Percentiles rank a stretch among this genome's conserved stretches.
Conservation (phyloP, 2,329 filamentous ascomycete species). For the Epichloe festucae region DNA sequence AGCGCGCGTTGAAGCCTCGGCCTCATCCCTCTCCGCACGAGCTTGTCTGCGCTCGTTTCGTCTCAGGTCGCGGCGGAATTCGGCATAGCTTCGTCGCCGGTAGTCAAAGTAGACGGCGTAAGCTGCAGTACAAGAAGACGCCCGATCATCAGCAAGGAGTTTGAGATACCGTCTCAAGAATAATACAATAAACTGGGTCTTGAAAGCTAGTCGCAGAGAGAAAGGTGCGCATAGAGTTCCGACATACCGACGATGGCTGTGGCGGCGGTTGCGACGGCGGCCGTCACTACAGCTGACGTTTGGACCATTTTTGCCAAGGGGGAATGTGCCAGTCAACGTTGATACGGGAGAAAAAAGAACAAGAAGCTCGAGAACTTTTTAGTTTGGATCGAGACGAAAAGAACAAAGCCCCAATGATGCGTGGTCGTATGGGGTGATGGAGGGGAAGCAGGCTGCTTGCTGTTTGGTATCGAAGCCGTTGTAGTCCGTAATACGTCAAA, state of each 20-base stretch:
- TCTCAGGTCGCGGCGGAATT: slow-evolving; percentile 56
- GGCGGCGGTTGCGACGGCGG: slow-evolving; percentile 47
- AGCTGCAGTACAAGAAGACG: slow-evolving; percentile 24
- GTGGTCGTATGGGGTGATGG: background rate
- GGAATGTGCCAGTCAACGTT: background rate
- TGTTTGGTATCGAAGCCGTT: background rate
- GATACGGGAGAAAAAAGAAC: background rate
- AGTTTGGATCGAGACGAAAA: background rate
- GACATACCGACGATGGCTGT: slow-evolving; percentile 45
- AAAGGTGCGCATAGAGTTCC: background rate
- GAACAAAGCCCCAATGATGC: background rate
- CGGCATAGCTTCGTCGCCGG: slow-evolving; percentile 47
- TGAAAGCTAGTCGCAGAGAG: background rate
- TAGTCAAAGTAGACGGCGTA: slow-evolving; percentile 60
- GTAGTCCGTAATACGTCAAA: background rate
- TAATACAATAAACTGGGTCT: slow-evolving; percentile 8
- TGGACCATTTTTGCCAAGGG: slow-evolving; percentile 27
- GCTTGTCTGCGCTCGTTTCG: slow-evolving; percentile 63
- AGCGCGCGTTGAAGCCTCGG: slow-evolving; percentile 48
- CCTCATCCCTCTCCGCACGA: slow-evolving; percentile 59
- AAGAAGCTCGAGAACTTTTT: background rate
- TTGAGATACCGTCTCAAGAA: background rate
- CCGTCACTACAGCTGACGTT: slow-evolving; percentile 43
- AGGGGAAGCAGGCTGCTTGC: background rate
- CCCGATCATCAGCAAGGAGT: background rate